Base-by-base conservation (phyloP, 768 basidiomycete genomes). In the Lactarius deliciosus region DNA sequence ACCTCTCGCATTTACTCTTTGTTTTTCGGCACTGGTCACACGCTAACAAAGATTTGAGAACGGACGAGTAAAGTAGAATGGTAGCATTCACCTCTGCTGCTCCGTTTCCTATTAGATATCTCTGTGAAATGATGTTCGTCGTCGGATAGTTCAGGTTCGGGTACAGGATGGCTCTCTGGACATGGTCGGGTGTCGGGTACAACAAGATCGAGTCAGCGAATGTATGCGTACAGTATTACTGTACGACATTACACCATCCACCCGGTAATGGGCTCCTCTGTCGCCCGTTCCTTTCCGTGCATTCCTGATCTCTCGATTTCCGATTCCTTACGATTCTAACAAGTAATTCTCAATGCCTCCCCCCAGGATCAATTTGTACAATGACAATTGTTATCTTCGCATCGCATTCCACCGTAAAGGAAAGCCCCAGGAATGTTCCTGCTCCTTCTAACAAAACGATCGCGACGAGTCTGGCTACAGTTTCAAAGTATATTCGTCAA, bases 11-110 rank as follows among this genome's bases (percentile, higher is more conserved):
- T 75, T 93, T 92, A 79, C 89, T 90, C 78, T 93, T 94, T 8
- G 89, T 89, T 79, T 92, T 94, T 58, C 91, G 82, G 72, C 92
- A 94, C 70, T 92, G 89, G 79, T 94, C 92, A 72, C 92, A 94
- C 38, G 92, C 92, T 92, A 18, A 43, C 32, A 15, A 62, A 34
- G 18, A 25, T 54, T 30, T 7, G n/a, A 53, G 57, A 28, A 41
- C 18, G n/a, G 50, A 18, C 10, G 16, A 32, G 16, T 1, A 7
- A 18, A 40, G 53, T 16, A 16, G 40, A 61, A 22, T 15, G 50
- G 50, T 30, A 25, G 7, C 32, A 64, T 63, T 25, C n/a, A 66
- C 70, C 70, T 67, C 70, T 69, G 50, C 68, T 69, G 11, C 65
- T 70, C 20, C 70, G 56, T 60, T 71, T 71, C 56, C 70, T 66